phyloP scores from a whole-genome alignment of 2,329 filamentous ascomycete genomes.

The Aspergillus ruber region DNA sequence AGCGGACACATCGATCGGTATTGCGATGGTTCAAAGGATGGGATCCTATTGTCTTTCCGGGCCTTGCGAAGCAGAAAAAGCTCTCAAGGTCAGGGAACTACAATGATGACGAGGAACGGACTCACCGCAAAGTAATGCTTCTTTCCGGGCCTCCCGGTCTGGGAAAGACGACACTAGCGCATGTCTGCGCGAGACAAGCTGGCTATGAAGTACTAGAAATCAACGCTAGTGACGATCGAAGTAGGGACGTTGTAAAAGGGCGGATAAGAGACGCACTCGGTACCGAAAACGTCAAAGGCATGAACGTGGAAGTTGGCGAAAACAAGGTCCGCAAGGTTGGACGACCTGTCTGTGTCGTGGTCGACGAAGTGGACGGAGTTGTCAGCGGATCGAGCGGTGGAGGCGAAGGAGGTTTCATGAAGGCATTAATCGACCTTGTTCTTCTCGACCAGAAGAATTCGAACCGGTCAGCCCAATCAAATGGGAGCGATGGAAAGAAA shows the following conservation, averaged over 20 bases:
- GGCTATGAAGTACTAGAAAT: slow-evolving; percentile 97
- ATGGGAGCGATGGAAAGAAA: slow-evolving; percentile 23
- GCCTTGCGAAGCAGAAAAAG: slow-evolving; percentile 54
- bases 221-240: slow-evolving; percentile 94
- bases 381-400: slow-evolving; percentile 69
- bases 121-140: slow-evolving; percentile 80
- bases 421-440: slow-evolving; percentile 86
- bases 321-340: slow-evolving; percentile 62
- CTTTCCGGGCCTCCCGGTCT: slow-evolving; percentile 87
- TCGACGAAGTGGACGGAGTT: slow-evolving; percentile 95
- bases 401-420: slow-evolving; percentile 91
- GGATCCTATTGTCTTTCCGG: slow-evolving; percentile 89
- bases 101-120: slow-evolving; percentile 59
- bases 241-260: slow-evolving; percentile 79
- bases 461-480: slow-evolving; percentile 23
- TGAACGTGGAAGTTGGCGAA: slow-evolving; percentile 41
- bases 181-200: slow-evolving; percentile 90
- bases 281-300: slow-evolving; percentile 83
- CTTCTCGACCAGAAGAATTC: slow-evolving; percentile 78
- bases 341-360: slow-evolving; percentile 83
- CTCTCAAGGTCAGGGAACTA: background rate
- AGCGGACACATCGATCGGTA: slow-evolving; percentile 84
- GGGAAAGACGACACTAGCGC: slow-evolving; percentile 91
- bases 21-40: slow-evolving; percentile 90
- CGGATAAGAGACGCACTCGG: slow-evolving; percentile 86